Evolutionary conservation across 495 filamentous ascomycete species (phyloP).

Genomic region (Lepidopterella palustris): DNA sequence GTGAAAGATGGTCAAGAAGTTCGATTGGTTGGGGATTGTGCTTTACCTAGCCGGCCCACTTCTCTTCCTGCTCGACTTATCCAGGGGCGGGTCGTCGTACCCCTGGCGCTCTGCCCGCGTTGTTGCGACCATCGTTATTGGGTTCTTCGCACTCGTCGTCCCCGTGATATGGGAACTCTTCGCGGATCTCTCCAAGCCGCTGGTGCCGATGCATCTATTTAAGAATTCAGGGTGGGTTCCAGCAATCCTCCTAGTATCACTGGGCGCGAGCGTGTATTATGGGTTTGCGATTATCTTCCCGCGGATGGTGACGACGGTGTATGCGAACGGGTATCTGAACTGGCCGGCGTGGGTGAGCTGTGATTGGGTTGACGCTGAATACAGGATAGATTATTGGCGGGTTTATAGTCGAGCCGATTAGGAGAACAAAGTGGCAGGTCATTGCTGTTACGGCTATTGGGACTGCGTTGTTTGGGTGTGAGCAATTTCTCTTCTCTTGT

Average conservation of each 20-base stretch:
- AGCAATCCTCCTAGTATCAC: conserved; percentile 1
- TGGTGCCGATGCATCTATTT: conserved; percentile 26
- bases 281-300: conserved; percentile 21
- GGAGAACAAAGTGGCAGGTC: conserved; percentile 11
- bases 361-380: conserved; percentile 8
- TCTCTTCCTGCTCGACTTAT: conserved; percentile 35
- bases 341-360: neutral
- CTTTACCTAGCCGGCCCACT: conserved; percentile 30
- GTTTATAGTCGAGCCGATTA: conserved; percentile 10
- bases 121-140: conserved; percentile 37
- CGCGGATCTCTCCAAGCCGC: conserved; percentile 11
- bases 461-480: conserved; percentile 4
- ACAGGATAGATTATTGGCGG: conserved; percentile 7
- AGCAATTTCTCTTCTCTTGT: neutral
- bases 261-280: conserved; percentile 20
- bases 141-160: conserved; percentile 31
- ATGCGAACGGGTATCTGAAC: conserved; percentile 1
- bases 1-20: conserved; percentile 26
- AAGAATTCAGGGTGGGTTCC: conserved; percentile 9
- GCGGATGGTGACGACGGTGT: conserved; percentile 6
- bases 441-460: conserved; percentile 4
- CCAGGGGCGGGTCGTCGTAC: conserved; percentile 39
- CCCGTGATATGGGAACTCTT: conserved; percentile 38
- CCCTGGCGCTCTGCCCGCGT: conserved; percentile 38
- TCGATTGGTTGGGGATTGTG: conserved; percentile 29